phyloP scores from a whole-genome alignment of 2,329 filamentous ascomycete genomes.

The Sphaceloma murrayae region DNA sequence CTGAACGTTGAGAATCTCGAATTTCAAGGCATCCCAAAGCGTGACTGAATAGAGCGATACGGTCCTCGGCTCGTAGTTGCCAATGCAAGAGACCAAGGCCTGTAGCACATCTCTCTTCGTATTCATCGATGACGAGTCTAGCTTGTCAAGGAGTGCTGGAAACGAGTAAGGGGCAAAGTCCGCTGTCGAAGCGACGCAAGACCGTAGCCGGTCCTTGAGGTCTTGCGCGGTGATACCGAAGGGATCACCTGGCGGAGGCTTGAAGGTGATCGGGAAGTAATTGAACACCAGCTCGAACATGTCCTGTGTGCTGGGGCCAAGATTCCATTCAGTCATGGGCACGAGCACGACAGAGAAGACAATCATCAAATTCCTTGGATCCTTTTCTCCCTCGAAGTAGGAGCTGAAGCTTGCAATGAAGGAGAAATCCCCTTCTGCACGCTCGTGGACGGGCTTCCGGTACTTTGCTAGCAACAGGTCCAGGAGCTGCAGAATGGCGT shows the following conservation, averaged over 20 bases:
- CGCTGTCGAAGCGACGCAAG: slow-evolving; percentile 53
- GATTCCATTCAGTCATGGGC: slow-evolving; percentile 59
- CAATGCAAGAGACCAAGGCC: slow-evolving; percentile 50
- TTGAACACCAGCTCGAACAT: slow-evolving; percentile 62
- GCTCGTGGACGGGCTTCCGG: slow-evolving; percentile 45
- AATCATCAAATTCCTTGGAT: slow-evolving; percentile 60
- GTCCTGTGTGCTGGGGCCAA: slow-evolving; percentile 49
- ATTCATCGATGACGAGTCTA: slow-evolving; percentile 59
- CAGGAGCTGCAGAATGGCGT: slow-evolving; percentile 52
- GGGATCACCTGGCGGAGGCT: slow-evolving; percentile 58
- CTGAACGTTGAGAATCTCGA: slow-evolving; percentile 57
- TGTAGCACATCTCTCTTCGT: slow-evolving; percentile 61
- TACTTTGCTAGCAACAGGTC: slow-evolving; percentile 54
- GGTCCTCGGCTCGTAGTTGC: slow-evolving; percentile 49
- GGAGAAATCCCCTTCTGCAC: slow-evolving; percentile 44
- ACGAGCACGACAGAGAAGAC: slow-evolving; percentile 59
- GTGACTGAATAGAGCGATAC: slow-evolving; percentile 55
- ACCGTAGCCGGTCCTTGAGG: slow-evolving; percentile 53
- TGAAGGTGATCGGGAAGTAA: slow-evolving; percentile 64
- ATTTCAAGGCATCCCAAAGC: slow-evolving; percentile 60
- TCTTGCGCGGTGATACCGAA: slow-evolving; percentile 62
- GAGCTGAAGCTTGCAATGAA: slow-evolving; percentile 54
- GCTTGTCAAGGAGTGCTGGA: slow-evolving; percentile 57
- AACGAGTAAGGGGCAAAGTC: slow-evolving; percentile 58
- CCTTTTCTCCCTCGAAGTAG: slow-evolving; percentile 59